Conservation (phyloP, 2,329 filamentous ascomycete genomes). For the Dactylella cylindrospora region DNA sequence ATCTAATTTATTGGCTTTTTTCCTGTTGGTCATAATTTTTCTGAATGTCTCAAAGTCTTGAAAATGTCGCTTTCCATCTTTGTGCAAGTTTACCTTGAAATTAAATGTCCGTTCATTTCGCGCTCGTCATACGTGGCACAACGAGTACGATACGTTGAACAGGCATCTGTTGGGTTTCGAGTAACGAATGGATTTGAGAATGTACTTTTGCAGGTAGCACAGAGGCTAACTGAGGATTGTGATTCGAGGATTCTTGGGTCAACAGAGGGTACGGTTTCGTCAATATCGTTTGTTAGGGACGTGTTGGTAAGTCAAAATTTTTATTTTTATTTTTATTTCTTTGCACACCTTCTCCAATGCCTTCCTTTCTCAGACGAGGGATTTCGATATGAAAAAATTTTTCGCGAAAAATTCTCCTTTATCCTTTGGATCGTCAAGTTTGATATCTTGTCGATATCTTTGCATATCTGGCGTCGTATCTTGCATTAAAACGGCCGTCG, state of each 20-base stretch:
- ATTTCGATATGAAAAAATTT: too few species aligned
- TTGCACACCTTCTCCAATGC: not conserved
- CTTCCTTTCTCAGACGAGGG: too few species aligned
- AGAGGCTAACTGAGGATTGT: slow-evolving; percentile 1
- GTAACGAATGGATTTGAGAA: not conserved
- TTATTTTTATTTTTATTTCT: slow-evolving; percentile 44
- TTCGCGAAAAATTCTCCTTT: too few species aligned
- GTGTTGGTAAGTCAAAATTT: slow-evolving; percentile 65
- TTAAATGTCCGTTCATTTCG: not conserved
- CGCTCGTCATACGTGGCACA: slow-evolving; percentile 9
- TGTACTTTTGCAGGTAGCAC: not conserved
- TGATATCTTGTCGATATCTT: too few species aligned
- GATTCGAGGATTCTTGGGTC: slow-evolving; percentile 1
- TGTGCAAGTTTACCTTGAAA: too few species aligned
- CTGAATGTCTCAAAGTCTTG: not conserved
- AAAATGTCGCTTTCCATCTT: not conserved
- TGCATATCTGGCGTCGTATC: not conserved
- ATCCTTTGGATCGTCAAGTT: too few species aligned
- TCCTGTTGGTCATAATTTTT: not conserved
- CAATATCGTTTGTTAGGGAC: slow-evolving; percentile 81
- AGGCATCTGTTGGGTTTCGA: not conserved
- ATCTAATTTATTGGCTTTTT: not conserved
- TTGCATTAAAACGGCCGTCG: slow-evolving; percentile 1
- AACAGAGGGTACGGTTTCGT: slow-evolving; percentile 77
- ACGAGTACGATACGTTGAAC: not conserved